Conservation (phyloP, 352 stramenopile species). For the Globisporangium barbulae region DNA sequence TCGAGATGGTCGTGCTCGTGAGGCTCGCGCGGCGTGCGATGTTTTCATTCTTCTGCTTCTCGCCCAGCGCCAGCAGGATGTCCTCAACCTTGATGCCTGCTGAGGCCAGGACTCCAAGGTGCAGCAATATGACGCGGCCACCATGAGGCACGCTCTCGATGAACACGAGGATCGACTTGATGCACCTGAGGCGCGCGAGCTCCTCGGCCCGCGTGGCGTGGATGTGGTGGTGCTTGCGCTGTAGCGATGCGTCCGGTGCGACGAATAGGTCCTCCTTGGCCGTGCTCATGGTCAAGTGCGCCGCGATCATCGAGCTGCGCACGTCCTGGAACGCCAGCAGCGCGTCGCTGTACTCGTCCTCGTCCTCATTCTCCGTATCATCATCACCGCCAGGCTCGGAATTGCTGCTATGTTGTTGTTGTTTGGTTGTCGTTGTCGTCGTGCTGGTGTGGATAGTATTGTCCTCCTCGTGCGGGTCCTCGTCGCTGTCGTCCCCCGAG, state of each 20-base stretch:
- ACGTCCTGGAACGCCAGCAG: conserved; percentile 56
- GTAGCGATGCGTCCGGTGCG: conserved; percentile 9
- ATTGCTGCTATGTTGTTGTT: background rate
- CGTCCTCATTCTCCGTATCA: conserved; percentile 20
- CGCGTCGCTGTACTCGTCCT: conserved; percentile 47
- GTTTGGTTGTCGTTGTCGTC: conserved; percentile 5
- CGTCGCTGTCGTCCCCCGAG: conserved; percentile 39
- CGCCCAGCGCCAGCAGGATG: conserved; percentile 51
- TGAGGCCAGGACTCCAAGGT: conserved; percentile 46
- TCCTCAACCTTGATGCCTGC: conserved; percentile 47
- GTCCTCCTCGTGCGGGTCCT: conserved; percentile 8
- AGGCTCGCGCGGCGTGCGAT: conserved; percentile 14
- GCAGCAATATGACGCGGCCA: conserved; percentile 54
- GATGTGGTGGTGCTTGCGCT: conserved; percentile 29
- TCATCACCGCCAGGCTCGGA: conserved; percentile 18
- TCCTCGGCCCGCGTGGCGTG: conserved; percentile 30
- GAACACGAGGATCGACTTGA: conserved; percentile 40
- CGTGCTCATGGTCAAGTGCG: conserved; percentile 43
- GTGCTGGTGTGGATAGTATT: background rate
- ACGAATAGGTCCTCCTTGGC: conserved; percentile 27
- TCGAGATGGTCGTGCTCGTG: conserved; percentile 18
- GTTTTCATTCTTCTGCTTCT: conserved; percentile 43
- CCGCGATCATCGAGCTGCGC: conserved; percentile 63
- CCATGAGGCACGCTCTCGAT: conserved; percentile 53
- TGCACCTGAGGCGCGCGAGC: conserved; percentile 31